Conservation (phyloP, 2,329 filamentous ascomycete genomes). For the Calycina herbarum region DNA sequence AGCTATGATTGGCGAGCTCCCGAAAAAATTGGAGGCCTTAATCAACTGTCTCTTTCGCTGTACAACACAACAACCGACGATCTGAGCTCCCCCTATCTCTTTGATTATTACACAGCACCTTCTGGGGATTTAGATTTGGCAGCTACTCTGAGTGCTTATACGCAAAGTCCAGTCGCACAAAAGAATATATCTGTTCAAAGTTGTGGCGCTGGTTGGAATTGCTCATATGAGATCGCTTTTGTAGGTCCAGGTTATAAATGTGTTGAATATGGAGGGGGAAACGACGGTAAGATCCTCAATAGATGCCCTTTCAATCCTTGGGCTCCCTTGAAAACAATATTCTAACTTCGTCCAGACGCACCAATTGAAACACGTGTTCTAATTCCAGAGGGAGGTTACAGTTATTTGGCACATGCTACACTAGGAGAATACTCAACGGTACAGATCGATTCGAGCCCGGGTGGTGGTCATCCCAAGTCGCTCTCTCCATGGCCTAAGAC, state of each 20-base stretch:
- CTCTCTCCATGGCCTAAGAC: not conserved
- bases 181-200: not conserved
- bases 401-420: constrained; percentile 5
- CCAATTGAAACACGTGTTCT: constrained; percentile 1
- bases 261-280: not conserved
- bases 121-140: not conserved
- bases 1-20: constrained; percentile 10
- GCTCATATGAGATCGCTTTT: constrained; percentile 11
- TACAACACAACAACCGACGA: constrained; percentile 7
- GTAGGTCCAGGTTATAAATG: constrained; percentile 14
- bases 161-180: constrained; percentile 4
- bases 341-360: constrained; percentile 3
- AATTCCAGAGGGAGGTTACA: constrained; percentile 2
- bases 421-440: constrained; percentile 5
- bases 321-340: not conserved
- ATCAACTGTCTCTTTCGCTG: not conserved
- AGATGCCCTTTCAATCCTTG: not conserved
- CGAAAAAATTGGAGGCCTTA: not conserved
- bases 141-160: constrained; percentile 1
- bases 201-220: constrained; percentile 14
- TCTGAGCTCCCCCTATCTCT: not conserved
- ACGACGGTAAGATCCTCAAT: not conserved
- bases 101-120: constrained; percentile 11
- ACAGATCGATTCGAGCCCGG: not conserved
- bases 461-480: not conserved